Evolutionary conservation across 495 filamentous ascomycete genomes (phyloP).

Genomic region (Penicillium cataractarum): DNA sequence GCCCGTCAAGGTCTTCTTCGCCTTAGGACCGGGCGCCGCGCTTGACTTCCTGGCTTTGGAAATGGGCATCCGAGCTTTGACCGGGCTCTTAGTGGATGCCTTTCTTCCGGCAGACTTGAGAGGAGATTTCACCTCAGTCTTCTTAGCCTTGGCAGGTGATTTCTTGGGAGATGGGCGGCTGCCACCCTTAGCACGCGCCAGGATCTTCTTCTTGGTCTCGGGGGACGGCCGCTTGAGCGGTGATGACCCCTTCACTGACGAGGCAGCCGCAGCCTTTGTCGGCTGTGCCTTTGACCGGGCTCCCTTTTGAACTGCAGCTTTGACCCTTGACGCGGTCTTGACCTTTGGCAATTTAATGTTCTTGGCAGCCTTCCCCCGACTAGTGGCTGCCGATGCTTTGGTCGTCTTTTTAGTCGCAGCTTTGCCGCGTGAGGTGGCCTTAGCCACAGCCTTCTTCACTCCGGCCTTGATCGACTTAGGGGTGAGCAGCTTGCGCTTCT

Average conservation of each 20-base stretch:
- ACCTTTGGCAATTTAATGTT: slow-evolving; percentile 36
- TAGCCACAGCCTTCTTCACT: slow-evolving; percentile 41
- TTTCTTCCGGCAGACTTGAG: slow-evolving; percentile 26
- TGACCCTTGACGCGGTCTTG: slow-evolving; percentile 26
- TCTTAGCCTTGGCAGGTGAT: slow-evolving; percentile 14
- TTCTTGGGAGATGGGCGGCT: slow-evolving; percentile 8
- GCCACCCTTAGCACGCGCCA: slow-evolving; percentile 33
- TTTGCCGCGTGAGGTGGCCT: slow-evolving; percentile 28
- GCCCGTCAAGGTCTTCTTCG: slow-evolving; percentile 13
- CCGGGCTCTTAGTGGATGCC: slow-evolving; percentile 14
- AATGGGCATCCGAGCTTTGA: slow-evolving; percentile 17
- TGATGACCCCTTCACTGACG: slow-evolving; percentile 23
- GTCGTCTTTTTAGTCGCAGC: slow-evolving; percentile 24
- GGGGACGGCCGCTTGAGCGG: slow-evolving; percentile 40
- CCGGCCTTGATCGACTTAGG: slow-evolving; percentile 41
- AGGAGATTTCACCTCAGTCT: slow-evolving; percentile 21
- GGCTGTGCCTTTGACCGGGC: slow-evolving; percentile 3
- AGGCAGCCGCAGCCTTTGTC: slow-evolving; percentile 23
- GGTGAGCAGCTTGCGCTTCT: slow-evolving; percentile 41
- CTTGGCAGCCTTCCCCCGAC: slow-evolving; percentile 23
- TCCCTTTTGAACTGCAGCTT: slow-evolving; percentile 23
- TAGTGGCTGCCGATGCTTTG: slow-evolving; percentile 16
- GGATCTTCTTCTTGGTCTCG: slow-evolving; percentile 40
- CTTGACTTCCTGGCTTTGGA: slow-evolving; percentile 16
- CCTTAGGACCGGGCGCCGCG: slow-evolving; percentile 15